phyloP scores from a whole-genome alignment of 2,329 filamentous ascomycete genomes.

The Gnomoniopsis smithogilvyi region DNA sequence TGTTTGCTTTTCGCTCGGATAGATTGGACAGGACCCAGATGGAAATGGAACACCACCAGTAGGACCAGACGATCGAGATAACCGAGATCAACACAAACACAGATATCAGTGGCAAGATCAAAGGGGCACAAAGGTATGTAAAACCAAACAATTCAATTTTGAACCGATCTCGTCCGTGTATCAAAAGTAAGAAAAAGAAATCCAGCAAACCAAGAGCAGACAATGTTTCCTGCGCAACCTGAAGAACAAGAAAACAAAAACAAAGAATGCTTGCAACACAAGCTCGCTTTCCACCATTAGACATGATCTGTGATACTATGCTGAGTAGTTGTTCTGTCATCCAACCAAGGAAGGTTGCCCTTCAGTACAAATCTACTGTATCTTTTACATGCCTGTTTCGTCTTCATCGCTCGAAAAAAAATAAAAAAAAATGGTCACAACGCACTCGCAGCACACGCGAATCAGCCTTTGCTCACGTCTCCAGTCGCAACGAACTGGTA shows the following conservation, averaged over 20 bases:
- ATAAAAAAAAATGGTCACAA: background rate
- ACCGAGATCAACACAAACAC: too few relatives aligned
- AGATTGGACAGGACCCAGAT: too few relatives aligned
- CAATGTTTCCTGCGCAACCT: background rate
- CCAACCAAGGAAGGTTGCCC: constrained; percentile 16
- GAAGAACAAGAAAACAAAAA: background rate
- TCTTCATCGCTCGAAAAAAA: background rate
- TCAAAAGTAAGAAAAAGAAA: background rate
- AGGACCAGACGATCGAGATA: too few relatives aligned
- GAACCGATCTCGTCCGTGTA: too few relatives aligned
- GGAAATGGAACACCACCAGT: too few relatives aligned
- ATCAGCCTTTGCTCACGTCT: background rate
- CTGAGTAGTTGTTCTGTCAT: constrained; percentile 10
- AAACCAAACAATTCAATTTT: background rate
- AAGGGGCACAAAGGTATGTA: too few relatives aligned
- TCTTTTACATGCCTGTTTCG: constrained; percentile 1
- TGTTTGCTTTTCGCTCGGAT: too few relatives aligned
- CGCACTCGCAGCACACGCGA: background rate
- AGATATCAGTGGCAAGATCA: too few relatives aligned
- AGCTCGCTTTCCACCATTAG: background rate
- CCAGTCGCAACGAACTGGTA: background rate
- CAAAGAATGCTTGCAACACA: background rate
- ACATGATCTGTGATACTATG: background rate
- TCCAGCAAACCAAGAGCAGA: background rate
- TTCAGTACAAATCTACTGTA: constrained; percentile 12